Base-by-base conservation (phyloP, 768 basidiomycete genomes). In the Paxillus ammoniavirescens region DNA sequence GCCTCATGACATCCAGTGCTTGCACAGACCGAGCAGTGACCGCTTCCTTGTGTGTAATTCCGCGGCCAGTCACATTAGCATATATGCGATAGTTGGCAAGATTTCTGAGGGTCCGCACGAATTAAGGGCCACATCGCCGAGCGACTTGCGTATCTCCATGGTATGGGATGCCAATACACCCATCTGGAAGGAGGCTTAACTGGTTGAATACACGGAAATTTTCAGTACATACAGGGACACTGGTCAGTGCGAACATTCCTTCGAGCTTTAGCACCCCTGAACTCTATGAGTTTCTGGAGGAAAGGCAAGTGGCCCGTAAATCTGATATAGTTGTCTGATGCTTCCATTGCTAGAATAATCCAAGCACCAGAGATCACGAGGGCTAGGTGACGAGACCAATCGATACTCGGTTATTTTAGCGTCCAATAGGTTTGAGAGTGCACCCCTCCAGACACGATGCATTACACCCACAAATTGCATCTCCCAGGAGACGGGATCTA, bases 21-120 rank as follows among this genome's bases (percentile, higher is more conserved):
- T 45, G 44, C 44, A 53, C 37, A 23, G 28, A 30, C 2, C 37
- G 40, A 43, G 6, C 49, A 42, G 26, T 8, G 43, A 52, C 45
- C 38, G n/a, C 26, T 42, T 55, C 41, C 30, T 28, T 47, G 58
- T 59, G 58, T 53, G 58, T 44, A 55, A 66, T 66, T 52, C 66
- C 59, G 66, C 66, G 64, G 26, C 26, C 21, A 21, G 63, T 17
- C 36, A 61, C 45, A 42, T 30, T 23, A 53, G 61, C 61, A 60
- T 26, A 26, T 4, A 6, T 47, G 54, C 53, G 60, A 53, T 48
- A 53, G 33, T 53, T 38, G 47, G 52, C 26, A 26, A 26, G 26
- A 26, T 26, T 26, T 26, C 26, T 26, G 26, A 26, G 2, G 26
- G 26, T 56, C 53, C 47, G 44, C 28, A 47, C 8, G 43, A 54